These are phyloP conservation scores for Skeletonema potamos DNA, from an alignment of 108 stramenopile genomes.

Conservation along the genomic window DNA sequence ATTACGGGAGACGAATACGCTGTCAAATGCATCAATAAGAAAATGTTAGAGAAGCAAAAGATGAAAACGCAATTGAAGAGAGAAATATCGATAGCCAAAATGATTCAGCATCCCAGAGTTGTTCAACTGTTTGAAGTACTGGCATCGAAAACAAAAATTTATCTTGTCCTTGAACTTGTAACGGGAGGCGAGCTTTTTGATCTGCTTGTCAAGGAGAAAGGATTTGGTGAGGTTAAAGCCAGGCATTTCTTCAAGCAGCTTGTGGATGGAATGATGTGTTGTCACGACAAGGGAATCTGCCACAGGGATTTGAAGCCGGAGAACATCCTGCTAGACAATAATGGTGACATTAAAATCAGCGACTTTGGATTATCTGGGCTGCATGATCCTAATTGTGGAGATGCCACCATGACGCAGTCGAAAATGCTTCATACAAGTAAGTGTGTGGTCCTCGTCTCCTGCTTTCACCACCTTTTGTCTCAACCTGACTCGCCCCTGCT, in stretches of 20 bases:
- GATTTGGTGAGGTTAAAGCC: constrained; percentile 72
- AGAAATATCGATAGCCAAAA: constrained; percentile 86
- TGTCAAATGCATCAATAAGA: constrained; percentile 88
- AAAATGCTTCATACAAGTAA: constrained; percentile 29
- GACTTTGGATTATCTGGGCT: constrained; percentile 86
- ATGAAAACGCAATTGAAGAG: constrained; percentile 89
- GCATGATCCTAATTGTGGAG: constrained; percentile 54
- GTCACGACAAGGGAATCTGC: constrained; percentile 71
- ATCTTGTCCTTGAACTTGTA: constrained; percentile 88
- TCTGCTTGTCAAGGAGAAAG: constrained; percentile 64
- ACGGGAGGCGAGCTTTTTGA: constrained; percentile 91
- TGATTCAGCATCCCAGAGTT: constrained; percentile 81
- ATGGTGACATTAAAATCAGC: constrained; percentile 71
- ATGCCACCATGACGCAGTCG: constrained; percentile 37
- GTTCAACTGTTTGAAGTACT: constrained; percentile 85
- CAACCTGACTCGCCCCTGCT: neutral
- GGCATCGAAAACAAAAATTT: constrained; percentile 86
- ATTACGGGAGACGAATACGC: constrained; percentile 42
- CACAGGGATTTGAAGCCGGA: constrained; percentile 79
- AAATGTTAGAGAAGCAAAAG: constrained; percentile 82
- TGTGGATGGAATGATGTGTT: constrained; percentile 72
- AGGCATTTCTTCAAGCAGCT: constrained; percentile 83
- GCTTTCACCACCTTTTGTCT: neutral
- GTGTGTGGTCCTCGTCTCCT: neutral
- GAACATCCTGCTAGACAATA: constrained; percentile 74